Conservation (phyloP, 2,329 filamentous ascomycete species). For the Emmonsiellopsis sp. region DNA sequence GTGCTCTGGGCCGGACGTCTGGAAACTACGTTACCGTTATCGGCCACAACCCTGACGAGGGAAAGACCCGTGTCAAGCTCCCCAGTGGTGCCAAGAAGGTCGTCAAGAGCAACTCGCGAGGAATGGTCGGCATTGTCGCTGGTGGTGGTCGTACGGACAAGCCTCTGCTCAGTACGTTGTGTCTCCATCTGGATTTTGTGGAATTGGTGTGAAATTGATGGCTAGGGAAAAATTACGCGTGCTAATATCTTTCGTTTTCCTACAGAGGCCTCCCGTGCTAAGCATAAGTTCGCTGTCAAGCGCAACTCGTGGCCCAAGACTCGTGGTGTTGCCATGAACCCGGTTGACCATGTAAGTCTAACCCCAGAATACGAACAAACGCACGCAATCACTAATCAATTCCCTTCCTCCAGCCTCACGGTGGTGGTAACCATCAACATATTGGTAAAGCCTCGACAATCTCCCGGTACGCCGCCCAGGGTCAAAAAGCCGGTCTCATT, state of each 20-base stretch:
- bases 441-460: constrained; percentile 99
- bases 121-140: constrained; percentile 99
- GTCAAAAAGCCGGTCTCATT: constrained; percentile 99
- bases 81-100: constrained; percentile 99
- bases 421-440: constrained; percentile 99
- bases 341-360: constrained; percentile 76
- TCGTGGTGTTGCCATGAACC: constrained; percentile 99
- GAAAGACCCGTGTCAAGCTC: constrained; percentile 99
- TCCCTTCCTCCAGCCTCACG: constrained; percentile 55
- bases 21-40: constrained; percentile 99
- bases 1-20: constrained; percentile 89
- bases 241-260: neutral
- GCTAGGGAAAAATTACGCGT: too few species aligned
- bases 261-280: constrained; percentile 94
- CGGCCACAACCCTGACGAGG: constrained; percentile 96
- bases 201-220: too few species aligned
- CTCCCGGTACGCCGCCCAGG: constrained; percentile 91
- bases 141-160: constrained; percentile 99
- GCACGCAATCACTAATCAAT: neutral
- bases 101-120: constrained; percentile 79
- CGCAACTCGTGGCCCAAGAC: constrained; percentile 99
- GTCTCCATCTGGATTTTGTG: neutral
- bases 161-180: constrained; percentile 72
- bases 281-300: constrained; percentile 99
- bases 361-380: neutral